A percentile compares a stretch with the other conserved stretches of the same genome.
phyloP scores from a whole-genome alignment of 176 grass and related monocot genomes.

The Panicum miliaceum region DNA sequence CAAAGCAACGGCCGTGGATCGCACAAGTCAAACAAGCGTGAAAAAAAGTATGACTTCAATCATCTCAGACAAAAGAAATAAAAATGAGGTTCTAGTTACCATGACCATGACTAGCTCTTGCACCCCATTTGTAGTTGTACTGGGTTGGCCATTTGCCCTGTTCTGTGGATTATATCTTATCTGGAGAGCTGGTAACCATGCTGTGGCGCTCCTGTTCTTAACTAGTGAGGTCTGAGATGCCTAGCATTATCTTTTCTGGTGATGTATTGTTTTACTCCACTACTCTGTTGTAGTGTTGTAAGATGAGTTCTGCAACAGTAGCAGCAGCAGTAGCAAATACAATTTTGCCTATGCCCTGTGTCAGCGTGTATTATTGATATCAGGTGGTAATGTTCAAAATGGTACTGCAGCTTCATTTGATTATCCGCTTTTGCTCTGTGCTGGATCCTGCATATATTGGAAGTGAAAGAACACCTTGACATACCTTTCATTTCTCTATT shows the following conservation, averaged over 20 bases:
- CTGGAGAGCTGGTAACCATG: slow-evolving; percentile 18
- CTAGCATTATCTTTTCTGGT: neutral
- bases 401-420: neutral
- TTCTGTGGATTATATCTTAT: neutral
- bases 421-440: neutral
- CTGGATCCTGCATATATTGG: neutral
- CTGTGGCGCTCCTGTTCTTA: neutral
- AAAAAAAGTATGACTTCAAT: slow-evolving; percentile 69
- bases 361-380: neutral
- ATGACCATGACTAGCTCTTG: slow-evolving; percentile 5
- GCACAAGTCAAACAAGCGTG: slow-evolving; percentile 56
- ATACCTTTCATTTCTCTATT: neutral
- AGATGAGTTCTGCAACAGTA: slow-evolving; percentile 7
- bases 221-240: neutral
- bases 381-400: neutral
- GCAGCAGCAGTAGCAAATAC: neutral
- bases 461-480: neutral
- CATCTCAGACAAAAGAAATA: slow-evolving; percentile 57
- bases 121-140: slow-evolving; percentile 39
- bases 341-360: neutral
- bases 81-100: slow-evolving; percentile 18
- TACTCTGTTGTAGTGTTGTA: slow-evolving; percentile 19
- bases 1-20: slow-evolving; percentile 53
- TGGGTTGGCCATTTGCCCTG: neutral
- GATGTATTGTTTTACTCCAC: neutral